Evolutionary conservation across 2,329 filamentous ascomycete genomes (phyloP), one percentile per base, ranked within the genome.

Genomic region (Stachybotrys echinatus): DNA sequence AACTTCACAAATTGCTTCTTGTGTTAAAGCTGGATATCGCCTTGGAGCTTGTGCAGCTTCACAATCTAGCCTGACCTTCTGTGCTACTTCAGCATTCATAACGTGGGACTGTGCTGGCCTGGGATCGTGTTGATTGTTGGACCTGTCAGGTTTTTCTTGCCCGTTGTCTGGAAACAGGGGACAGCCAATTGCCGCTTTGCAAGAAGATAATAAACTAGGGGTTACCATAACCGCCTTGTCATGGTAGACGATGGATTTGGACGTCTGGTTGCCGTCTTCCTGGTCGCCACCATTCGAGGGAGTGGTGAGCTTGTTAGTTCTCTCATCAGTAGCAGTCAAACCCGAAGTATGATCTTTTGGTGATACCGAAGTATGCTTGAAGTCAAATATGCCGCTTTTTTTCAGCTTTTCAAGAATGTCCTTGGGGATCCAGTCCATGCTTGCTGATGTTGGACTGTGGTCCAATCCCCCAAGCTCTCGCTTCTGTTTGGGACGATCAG

Each of bases 201-300:
- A n/a, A n/a, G 37, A 39, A 43, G 44, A 31, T 21, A 34, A 19
- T 6, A 42, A 40, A 6, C 27, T 18, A 8, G 55, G 48, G 14
- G 53, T 55, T 5, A 55, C 54, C 52, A 58, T 58, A 6, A 53
- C 45, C 2, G 55, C 54, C 19, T 58, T 56, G 43, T 63, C 56
- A 37, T 58, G 31, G 38, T 59, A 59, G 18, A 40, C 21, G n/a
- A 21, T 12, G 49, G 37, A 19, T 45, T 42, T 12, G 27, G 10
- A 34, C 5, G 27, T 34, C 14, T 10, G 27, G 2, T 14, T 3
- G n/a, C n/a, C 27, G 17, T 10, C 20, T n/a, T 19, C 34, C 27
- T 34, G 27, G 14, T 10, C 5, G 27, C 27, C 27, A 34, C 10
- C 27, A 10, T 34, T 14, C 27, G 14, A 10, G 27, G 27, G 27